Evolutionary conservation across 148 eudicot species (phyloP).

Genomic region (Simmondsia chinensis): DNA sequence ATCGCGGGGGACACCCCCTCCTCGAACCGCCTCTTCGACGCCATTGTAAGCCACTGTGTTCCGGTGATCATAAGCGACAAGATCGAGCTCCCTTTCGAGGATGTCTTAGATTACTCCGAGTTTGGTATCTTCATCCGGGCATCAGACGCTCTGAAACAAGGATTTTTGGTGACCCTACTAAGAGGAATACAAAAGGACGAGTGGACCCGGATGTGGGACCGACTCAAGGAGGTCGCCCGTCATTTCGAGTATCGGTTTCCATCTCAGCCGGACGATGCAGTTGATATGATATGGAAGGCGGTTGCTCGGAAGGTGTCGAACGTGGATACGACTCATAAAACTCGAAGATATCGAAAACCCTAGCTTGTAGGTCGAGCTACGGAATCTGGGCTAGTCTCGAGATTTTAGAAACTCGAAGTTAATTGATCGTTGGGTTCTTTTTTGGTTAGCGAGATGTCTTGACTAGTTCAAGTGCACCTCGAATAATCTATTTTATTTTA

Average conservation of each 20-base stretch:
- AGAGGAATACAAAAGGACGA: slow-evolving; percentile 47
- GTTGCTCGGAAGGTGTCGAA: slow-evolving; percentile 39
- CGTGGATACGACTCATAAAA: slow-evolving; percentile 18
- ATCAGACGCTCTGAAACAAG: slow-evolving; percentile 60
- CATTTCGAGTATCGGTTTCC: slow-evolving; percentile 88
- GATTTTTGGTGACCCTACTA: slow-evolving; percentile 57
- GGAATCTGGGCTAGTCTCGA: background rate
- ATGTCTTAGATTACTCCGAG: slow-evolving; percentile 64
- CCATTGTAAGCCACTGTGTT: slow-evolving; percentile 88
- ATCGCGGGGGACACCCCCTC: slow-evolving; percentile 98
- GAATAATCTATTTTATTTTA: too few species aligned
- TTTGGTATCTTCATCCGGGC: slow-evolving; percentile 64
- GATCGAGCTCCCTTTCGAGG: slow-evolving; percentile 88
- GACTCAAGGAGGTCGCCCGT: slow-evolving; percentile 46
- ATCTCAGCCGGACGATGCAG: slow-evolving; percentile 64
- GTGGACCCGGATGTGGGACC: slow-evolving; percentile 87
- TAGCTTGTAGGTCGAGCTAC: slow-evolving; percentile 2
- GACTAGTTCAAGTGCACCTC: too few species aligned
- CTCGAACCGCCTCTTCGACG: slow-evolving; percentile 86
- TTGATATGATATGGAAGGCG: slow-evolving; percentile 90
- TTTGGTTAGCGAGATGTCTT: too few species aligned
- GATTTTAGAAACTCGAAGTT: slow-evolving; percentile 1
- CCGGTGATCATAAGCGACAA: slow-evolving; percentile 89
- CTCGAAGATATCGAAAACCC: slow-evolving; percentile 36
- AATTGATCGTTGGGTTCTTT: background rate